phyloP scores from a whole-genome alignment of 208 protist species.

The Hexamita inflata region DNA sequence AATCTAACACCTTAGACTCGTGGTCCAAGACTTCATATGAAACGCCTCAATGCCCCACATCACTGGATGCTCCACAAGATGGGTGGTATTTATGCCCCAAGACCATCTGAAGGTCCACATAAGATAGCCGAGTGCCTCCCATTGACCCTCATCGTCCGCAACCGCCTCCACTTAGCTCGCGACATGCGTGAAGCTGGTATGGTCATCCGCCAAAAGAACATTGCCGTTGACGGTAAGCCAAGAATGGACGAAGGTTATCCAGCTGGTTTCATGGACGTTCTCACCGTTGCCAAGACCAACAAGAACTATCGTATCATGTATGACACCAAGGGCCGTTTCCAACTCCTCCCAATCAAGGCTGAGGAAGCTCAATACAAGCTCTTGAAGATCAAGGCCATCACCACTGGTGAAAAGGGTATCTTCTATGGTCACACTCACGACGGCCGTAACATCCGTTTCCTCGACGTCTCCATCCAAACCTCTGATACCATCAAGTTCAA shows the following conservation, averaged over 20 bases:
- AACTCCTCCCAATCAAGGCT: slow-evolving; percentile 72
- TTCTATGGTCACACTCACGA: slow-evolving; percentile 91
- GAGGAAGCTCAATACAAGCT: slow-evolving; percentile 86
- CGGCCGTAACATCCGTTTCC: slow-evolving; percentile 94
- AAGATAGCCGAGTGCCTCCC: slow-evolving; percentile 80
- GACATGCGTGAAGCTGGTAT: slow-evolving; percentile 77
- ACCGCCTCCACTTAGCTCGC: slow-evolving; percentile 91
- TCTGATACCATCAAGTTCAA: slow-evolving; percentile 92
- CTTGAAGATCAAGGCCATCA: slow-evolving; percentile 69
- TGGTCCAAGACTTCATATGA: slow-evolving; percentile 95
- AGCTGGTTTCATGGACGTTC: slow-evolving; percentile 83
- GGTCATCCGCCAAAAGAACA: slow-evolving; percentile 79
- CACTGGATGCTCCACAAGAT: slow-evolving; percentile 99
- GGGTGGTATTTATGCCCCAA: slow-evolving; percentile 81
- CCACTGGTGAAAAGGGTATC: slow-evolving; percentile 69
- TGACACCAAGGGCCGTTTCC: slow-evolving; percentile 95
- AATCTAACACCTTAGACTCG: no score
- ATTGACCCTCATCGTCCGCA: slow-evolving; percentile 68
- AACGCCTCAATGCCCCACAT: slow-evolving; percentile 89
- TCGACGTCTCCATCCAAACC: slow-evolving; percentile 74
- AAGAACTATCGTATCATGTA: slow-evolving; percentile 94
- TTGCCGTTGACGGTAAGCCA: slow-evolving; percentile 86
- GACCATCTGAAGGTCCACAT: slow-evolving; percentile 84
- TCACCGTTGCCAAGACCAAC: slow-evolving; percentile 86
- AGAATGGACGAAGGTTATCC: slow-evolving; percentile 87